phyloP scores from a whole-genome alignment of 2,329 filamentous ascomycete genomes.

The Pseudogymnoascus destructans region DNA sequence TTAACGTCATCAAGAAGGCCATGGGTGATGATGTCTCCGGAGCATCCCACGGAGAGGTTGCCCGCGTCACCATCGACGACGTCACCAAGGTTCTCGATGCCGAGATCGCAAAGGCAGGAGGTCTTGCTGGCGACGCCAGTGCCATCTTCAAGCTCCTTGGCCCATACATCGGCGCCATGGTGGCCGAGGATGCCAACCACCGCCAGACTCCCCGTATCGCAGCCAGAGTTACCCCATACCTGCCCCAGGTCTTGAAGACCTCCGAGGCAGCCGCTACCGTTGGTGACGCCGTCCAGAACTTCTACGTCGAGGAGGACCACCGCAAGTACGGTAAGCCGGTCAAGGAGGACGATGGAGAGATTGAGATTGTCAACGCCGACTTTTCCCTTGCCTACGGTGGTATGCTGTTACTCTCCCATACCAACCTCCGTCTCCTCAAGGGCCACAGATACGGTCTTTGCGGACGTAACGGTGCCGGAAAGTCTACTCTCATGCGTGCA shows the following conservation, averaged over 20 bases:
- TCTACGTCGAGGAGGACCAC: constrained; percentile 73
- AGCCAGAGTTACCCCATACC: constrained; percentile 57
- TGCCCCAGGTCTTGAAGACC: constrained; percentile 55
- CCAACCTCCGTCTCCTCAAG: constrained; percentile 86
- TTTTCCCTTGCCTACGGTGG: constrained; percentile 97
- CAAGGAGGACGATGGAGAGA: constrained; percentile 81
- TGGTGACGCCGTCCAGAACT: constrained; percentile 59
- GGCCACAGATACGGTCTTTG: constrained; percentile 95
- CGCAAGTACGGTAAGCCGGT: constrained; percentile 75
- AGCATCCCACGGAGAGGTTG: constrained; percentile 37
- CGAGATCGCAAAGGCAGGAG: constrained; percentile 58
- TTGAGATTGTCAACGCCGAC: constrained; percentile 93
- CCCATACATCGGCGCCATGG: constrained; percentile 68
- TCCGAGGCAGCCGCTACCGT: constrained; percentile 48
- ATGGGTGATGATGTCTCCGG: constrained; percentile 63
- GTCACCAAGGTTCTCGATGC: constrained; percentile 62
- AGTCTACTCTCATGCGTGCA: constrained; percentile 97
- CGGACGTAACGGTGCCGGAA: constrained; percentile 91
- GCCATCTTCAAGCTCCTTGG: constrained; percentile 57
- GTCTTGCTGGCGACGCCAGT: constrained; percentile 41
- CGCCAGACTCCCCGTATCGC: constrained; percentile 64
- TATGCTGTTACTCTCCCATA: constrained; percentile 92
- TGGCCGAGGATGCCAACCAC: constrained; percentile 77
- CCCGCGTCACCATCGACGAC: constrained; percentile 57
- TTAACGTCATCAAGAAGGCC: constrained; percentile 82